Base-by-base conservation (phyloP, 2,329 filamentous ascomycete genomes). In the Karstenula rhodostoma region DNA sequence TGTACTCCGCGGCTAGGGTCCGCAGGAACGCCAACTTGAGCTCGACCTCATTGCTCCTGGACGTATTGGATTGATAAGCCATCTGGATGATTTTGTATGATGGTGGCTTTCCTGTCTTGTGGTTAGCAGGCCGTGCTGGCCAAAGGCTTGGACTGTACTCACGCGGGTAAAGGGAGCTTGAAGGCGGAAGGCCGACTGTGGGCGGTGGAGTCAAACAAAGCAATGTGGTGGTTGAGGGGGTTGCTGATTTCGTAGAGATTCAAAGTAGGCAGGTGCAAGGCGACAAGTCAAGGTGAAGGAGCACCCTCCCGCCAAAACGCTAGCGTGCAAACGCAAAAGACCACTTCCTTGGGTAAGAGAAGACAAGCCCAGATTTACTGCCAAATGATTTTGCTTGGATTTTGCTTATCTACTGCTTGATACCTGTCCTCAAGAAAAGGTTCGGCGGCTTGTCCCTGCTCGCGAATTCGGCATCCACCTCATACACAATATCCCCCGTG, bases 371-470 rank as follows among this genome's bases (percentile, higher is more conserved):
- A 40, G 5, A 40, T 19, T 40, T 5, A 40, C 37, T 19, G 5
- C 17, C 17, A 40, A n/a, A 15, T 19, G 10, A 15, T 17, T n/a
- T n/a, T 22, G 9, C 17, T 23, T 15, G 12, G 3, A 13, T 12
- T 1, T 32, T 32, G 8, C 35, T 12, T 42, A 43, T 15, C 51
- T 54, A 44, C 10, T 32, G 37, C 37, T 54, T 48, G 42, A 50
- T n/a, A 17, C 73, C 65, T n/a, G 74, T 78, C 19, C 75, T 66
- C 59, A 78, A 53, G 35, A 78, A 78, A 5, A 78, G 63, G 50
- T 77, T 77, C 13, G 76, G 65, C 6, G 75, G 75, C 57, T 71
- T 71, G 32, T 70, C 65, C 54, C 75, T 67, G 35, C 55, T 54
- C 33, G 67, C 56, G 54, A 78, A 78, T 60, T 77, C 73, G 0